These are phyloP conservation scores for Sporisorium scitamineum DNA, from an alignment of 1,284 basidiomycete genomes.

Conservation along the genomic window DNA sequence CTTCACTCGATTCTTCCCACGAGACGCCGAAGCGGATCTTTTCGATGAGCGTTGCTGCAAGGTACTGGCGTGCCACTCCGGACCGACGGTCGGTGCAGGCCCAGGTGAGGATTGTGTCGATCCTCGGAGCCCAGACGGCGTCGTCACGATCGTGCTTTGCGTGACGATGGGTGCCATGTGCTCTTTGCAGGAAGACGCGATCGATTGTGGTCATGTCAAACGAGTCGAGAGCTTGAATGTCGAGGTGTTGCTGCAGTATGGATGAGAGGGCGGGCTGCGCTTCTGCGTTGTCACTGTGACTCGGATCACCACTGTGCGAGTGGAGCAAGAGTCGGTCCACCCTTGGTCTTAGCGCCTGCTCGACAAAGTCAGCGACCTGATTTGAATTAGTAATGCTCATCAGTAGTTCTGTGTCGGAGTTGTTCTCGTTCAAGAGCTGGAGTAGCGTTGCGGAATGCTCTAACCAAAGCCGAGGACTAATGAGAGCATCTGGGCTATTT, in stretches of 20 bases:
- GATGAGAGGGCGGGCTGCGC: background rate
- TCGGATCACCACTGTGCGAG: background rate
- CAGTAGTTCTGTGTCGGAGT: conserved; percentile 9
- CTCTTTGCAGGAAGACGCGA: conserved; percentile 28
- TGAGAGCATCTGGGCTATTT: conserved; percentile 75
- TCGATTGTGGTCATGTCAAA: conserved; percentile 44
- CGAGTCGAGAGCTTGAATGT: conserved; percentile 44
- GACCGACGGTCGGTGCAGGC: conserved; percentile 80
- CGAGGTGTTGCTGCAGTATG: conserved; percentile 25
- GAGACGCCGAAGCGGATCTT: conserved; percentile 73
- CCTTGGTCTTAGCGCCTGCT: conserved; percentile 23
- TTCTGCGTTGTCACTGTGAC: background rate
- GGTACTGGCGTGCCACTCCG: conserved; percentile 79
- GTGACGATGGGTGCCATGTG: background rate
- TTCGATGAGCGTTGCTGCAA: conserved; percentile 80
- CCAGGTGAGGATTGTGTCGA: conserved; percentile 84
- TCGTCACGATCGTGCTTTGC: conserved; percentile 31
- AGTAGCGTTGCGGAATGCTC: conserved; percentile 30
- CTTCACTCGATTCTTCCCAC: conserved; percentile 43
- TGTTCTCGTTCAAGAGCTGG: conserved; percentile 29
- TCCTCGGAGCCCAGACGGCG: conserved; percentile 25
- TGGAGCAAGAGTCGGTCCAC: conserved; percentile 31
- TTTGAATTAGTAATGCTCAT: background rate
- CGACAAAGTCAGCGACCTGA: conserved; percentile 15
- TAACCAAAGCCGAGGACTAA: conserved; percentile 74